Evolutionary conservation across 192 early-diverging fungal genomes (phyloP), one percentile per base, ranked within the genome.

Genomic region (Martensiomyces pterosporus): DNA sequence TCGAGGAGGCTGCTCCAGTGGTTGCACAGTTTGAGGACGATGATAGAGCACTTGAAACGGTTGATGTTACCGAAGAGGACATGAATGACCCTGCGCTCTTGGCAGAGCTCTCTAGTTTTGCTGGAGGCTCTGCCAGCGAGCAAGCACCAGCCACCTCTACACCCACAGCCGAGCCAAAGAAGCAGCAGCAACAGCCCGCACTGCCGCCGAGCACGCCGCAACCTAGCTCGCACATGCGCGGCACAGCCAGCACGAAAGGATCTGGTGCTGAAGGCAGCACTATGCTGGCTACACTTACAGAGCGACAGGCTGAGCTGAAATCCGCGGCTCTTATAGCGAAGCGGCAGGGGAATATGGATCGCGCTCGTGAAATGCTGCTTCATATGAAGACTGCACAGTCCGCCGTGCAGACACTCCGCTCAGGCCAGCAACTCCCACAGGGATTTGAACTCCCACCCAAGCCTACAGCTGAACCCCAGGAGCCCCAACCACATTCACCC

Each of bases 21-120:
- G 16, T 24, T 19, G 38, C 8, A 6, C 34, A 10, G 22, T 43
- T 43, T 18, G 55, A 47, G 16, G 51, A 58, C 8, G 56, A 67
- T 17, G 56, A 59, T 32, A 33, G 24, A 12, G 48, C 29, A 25
- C 24, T 59, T 4, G 57, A 59, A 24, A 35, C 33, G 9, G 61
- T 64, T 2, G 43, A 47, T 14, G 52, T 52, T 21, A 72, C 68
- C 3, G 68, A 72, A 27, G 57, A 55, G 18, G 68, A 72, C 39
- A 64, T 72, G 68, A 55, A 59, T 22, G 61, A 72, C 45, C 68
- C 68, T 4, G 24, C 7, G 16, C 52, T 72, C 34, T 39, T 72
- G 22, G 52, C 52, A 10, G 61, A 64, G 49, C 61, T 72, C n/a
- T 26, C 60, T 4, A 42, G 24, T 14, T 14, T 59, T 32, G 6